Evolutionary conservation across 208 protist species (phyloP), one percentile per base, ranked within the genome.

Genomic region (Trypanosoma melophagium): DNA sequence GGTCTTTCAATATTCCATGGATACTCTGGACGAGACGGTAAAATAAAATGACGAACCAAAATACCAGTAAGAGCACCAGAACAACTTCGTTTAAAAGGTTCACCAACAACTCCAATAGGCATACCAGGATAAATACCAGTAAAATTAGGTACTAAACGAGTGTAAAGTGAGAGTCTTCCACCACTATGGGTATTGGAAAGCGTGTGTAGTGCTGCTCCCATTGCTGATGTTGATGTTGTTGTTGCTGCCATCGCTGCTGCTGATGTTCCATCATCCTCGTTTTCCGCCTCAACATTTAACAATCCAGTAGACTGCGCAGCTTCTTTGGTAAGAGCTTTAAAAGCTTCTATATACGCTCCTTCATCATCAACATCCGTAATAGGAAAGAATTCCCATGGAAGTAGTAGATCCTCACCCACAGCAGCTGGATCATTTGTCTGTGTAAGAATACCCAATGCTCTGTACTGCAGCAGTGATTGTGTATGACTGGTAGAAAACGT

Each of bases 351-450:
- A 69, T 87, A 95, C 54, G 70, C 51, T 7, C 67, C 75, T 12
- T 93, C 87, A 63, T 93, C 86, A 21, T 87, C 69, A 12, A 86
- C 8, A 78, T 93, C 76, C 12, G 60, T 61, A 16, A 95, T 87
- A 7, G 85, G 73, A 71, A 81, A 87, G 49, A 95, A 88, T 66
- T 95, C 90, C 90, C 90, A 95, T 66, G 90, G 90, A 54, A 78
- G 62, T 24, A 76, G 66, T 58, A 77, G 73, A 49, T 79, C 66
- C 0, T 72, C 66, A 1, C 58, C 69, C 22, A 81, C 72, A 13
- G 72, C 73, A 14, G 69, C 67, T 13, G 81, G 70, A 31, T 87
- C 77, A 16, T 74, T 78, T 53, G 80, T 74, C 60, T 92, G 79
- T 10, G 90, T 93, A n/a, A 95, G 66, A 70, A 95, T 89, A 24